Evolutionary conservation across 164 flowering plant species (phyloP).

Genomic region (Brasenia schreberi): DNA sequence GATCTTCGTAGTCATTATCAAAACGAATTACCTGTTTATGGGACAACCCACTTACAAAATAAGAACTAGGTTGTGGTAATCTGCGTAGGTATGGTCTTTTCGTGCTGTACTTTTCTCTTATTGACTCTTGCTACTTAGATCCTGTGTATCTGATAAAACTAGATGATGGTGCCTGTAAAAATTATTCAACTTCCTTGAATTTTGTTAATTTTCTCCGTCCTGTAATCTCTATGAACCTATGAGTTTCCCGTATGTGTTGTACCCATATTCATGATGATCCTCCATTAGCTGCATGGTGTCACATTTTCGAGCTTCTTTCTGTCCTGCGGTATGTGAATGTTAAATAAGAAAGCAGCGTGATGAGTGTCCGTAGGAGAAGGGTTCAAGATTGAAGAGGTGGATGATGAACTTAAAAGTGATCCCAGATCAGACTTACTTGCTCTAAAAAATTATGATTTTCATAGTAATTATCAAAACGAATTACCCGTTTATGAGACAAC

Average conservation of each 20-base stretch:
- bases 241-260: background rate
- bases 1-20: constrained; percentile 41
- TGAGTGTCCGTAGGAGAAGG: constrained; percentile 16
- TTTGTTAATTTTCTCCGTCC: background rate
- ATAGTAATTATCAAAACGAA: constrained; percentile 24
- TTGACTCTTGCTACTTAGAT: no score
- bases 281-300: background rate
- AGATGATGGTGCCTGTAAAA: background rate
- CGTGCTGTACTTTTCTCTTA: no score
- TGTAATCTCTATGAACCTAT: background rate
- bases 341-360: constrained; percentile 5
- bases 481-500: constrained; percentile 87
- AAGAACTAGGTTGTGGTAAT: no score
- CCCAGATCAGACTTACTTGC: constrained; percentile 91
- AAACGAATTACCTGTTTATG: constrained; percentile 61
- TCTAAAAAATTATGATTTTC: constrained; percentile 59
- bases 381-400: constrained; percentile 7
- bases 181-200: background rate
- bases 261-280: background rate
- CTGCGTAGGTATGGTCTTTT: no score
- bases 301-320: no score
- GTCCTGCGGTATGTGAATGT: no score
- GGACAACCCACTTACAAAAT: constrained; percentile 51
- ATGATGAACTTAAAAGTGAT: constrained; percentile 45
- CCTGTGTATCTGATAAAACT: no score